Evolutionary conservation across 2,329 filamentous ascomycete species (phyloP), one percentile per base, ranked within the genome.

Genomic region (Parafenestella ontariensis): DNA sequence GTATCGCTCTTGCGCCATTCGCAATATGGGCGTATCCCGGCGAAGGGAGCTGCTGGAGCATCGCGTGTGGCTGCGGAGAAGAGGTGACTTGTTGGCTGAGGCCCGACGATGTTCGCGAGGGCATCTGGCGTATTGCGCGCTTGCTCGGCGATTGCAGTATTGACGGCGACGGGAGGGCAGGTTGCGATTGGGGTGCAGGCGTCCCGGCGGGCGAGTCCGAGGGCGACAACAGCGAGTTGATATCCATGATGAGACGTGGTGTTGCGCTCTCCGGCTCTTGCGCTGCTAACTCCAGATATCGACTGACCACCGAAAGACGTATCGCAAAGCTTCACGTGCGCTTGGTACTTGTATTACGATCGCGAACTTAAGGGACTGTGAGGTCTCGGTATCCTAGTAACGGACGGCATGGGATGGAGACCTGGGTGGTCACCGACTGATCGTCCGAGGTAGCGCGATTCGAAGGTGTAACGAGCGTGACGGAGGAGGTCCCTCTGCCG

Each of bases 161-260:
- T 40, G 67, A 64, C 23, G 64, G 66, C 46, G 70, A 73, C 41
- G 66, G 58, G 49, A 64, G 56, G 15, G 64, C 58, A 7, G 65
- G 57, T 52, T 66, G 62, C 34, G 64, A 59, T 33, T 71, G 68
- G 34, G 70, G 72, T 42, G 72, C 68, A 21, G 75, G 71, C 41
- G 76, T 74, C 54, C 61, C 62, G 39, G 73, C 68, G 46, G 78
- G 70, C 63, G 77, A 77, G 53, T 81, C 78, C 58, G 79, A 77
- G 34, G 80, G 79, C 66, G 79, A 81, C 46, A 82, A 66, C 46
- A 82, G 71, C 42, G 77, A 78, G 65, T 79, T 79, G 75, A 82
- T 82, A 63, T 82, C 77, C 80, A 82, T 82, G 39, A 42, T 58
- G 61, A 18, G 7, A 8, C n/a, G 18, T 23, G 28, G 37, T 34